Base-by-base conservation (phyloP, 768 basidiomycete genomes). In the Austroboletus eburneus region DNA sequence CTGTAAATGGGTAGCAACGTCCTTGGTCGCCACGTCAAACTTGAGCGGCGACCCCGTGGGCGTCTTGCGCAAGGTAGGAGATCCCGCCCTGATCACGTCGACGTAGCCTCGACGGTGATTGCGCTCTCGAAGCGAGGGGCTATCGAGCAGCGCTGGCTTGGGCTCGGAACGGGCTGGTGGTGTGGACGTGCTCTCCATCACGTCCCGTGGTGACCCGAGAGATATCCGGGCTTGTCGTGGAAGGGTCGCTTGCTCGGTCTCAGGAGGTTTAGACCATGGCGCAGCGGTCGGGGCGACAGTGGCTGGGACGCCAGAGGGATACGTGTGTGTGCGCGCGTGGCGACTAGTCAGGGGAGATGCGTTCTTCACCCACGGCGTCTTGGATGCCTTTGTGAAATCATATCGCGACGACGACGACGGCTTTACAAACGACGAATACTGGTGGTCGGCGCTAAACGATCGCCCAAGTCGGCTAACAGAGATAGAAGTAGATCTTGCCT, bases 61-160 rank as follows among this genome's bases (percentile, higher is more conserved):
- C 13, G 81, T 81, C 54, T 61, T 65, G 50, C 68, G 73, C 46
- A 78, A 45, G 14, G 47, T 56, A 5, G 64, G 58, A 16, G 63
- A 54, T 22, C 41, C 62, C 32, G 66, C 57, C n/a, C 65, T 54
- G 39, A 50, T 53, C 22, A 68, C 48, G 49, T 83, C 79, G 45
- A 78, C 73, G 57, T 79, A 80, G 5, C 82, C 78, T 9, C 82
- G 72, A 48, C 73, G 73, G 59, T 85, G 85, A 51, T 81, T 74
- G 43, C 81, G 63, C 35, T 52, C 56, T 36, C 50, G 55, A 40
- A 38, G 33, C 21, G 50, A 12, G 50, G 54, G 52, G 34, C 52
- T 55, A 4, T 55, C 51, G 6, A 30, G 21, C 7, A 9, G 17
- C 29, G 18, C 4, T 16, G 42, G 35, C 23, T 47, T 57, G 3